Base-by-base conservation (phyloP, 176 grass and related monocot species). In the Hsuehochloa calcarea region DNA sequence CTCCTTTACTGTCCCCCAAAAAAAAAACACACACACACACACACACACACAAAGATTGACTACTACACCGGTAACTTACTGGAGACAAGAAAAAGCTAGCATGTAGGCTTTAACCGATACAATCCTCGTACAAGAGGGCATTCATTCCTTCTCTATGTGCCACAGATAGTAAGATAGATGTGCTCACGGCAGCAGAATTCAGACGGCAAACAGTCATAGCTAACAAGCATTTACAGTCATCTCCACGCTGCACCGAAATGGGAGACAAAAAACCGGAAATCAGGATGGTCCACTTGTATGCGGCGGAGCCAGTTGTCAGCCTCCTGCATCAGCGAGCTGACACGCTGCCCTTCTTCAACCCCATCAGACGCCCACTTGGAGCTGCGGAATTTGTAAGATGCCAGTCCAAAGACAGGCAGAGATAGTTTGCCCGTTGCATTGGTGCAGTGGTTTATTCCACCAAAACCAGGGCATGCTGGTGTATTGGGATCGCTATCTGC, bases 231-330 rank as follows among this genome's bases (percentile, higher is more conserved):
- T 75, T 97, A 92, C 88, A 93, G 65, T 92, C 91, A 99, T 86
- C 93, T 92, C 90, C 91, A 90, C 4, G 39, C 46, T 65, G 82
- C 75, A 29, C 81, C 85, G 12, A 82, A 92, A 74, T 89, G 91
- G 56, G 70, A 65, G 43, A 62, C 9, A 5, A 99, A 99, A 71
- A 99, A 99, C 2, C 60, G 80, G 85, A 92, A 99, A 74, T 96
- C 97, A 3, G 97, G 97, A 84, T 99, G 97, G 9, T 99, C 92
- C 41, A 94, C 97, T 8, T 72, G 86, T 61, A 89, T 70, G 70
- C 29, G 31, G 15, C 88, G 85, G 70, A 99, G 86, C 97, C 97
- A 99, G 39, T 78, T 82, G 29, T 88, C 91, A 3, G 97, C 97
- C 72, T 73, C 88, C 84, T 94, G 86, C 82, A 94, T 89, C 64